phyloP scores from a whole-genome alignment of 2,329 filamentous ascomycete species.

The Atkinsonella texensis region DNA sequence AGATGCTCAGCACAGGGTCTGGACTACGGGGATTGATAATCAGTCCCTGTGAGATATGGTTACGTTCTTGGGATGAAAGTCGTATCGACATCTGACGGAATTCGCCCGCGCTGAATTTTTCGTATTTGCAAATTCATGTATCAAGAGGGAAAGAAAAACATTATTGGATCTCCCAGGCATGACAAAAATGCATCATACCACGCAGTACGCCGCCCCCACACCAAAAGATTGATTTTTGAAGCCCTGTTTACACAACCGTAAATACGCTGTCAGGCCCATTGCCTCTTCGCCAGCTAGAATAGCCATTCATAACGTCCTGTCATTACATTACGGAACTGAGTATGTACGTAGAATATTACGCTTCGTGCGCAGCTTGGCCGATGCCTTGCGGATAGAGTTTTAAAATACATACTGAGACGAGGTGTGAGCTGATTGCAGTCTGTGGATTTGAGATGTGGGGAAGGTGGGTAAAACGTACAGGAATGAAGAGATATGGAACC shows the following conservation, averaged over 20 bases:
- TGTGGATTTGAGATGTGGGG: background rate
- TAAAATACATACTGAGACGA: background rate
- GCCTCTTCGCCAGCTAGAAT: too few relatives aligned
- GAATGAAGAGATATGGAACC: conserved; percentile 78
- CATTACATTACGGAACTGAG: background rate
- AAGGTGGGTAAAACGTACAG: conserved; percentile 31
- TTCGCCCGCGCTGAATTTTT: background rate
- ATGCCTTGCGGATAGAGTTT: background rate
- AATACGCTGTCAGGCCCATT: background rate
- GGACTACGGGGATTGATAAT: too few relatives aligned
- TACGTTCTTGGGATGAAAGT: too few relatives aligned
- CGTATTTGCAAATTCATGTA: background rate
- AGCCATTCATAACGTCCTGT: too few relatives aligned
- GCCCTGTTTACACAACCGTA: background rate
- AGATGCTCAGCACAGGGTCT: too few relatives aligned
- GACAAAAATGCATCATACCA: background rate
- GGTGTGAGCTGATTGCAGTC: background rate
- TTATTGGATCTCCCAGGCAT: background rate
- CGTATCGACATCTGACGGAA: too few relatives aligned
- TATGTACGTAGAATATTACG: background rate
- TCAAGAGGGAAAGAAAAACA: background rate
- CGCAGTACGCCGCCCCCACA: background rate
- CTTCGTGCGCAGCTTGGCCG: background rate
- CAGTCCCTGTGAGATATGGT: too few relatives aligned
- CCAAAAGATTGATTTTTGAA: background rate